Evolutionary conservation across 352 stramenopile species (phyloP).

Genomic region (Pythium rishiriense): DNA sequence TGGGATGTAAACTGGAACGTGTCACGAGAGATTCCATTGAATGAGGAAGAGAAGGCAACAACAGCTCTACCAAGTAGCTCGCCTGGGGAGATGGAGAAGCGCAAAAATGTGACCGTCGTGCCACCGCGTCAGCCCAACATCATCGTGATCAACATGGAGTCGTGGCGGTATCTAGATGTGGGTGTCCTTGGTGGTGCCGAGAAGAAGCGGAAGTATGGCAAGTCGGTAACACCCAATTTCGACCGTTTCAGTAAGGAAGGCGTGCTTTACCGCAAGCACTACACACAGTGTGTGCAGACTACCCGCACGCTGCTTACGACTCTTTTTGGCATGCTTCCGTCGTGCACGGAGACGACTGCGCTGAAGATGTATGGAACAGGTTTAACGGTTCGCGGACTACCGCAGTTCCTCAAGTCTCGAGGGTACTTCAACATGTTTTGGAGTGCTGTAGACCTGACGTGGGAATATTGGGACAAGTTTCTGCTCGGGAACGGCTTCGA

Average conservation of each 20-base stretch:
- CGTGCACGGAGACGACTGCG: conserved; percentile 63
- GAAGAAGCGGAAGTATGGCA: conserved; percentile 41
- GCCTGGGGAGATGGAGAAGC: neutral
- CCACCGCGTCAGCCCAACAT: conserved; percentile 46
- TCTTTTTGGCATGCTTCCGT: conserved; percentile 73
- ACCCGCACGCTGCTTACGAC: conserved; percentile 66
- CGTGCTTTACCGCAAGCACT: conserved; percentile 69
- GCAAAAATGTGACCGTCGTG: neutral
- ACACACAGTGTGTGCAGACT: conserved; percentile 68
- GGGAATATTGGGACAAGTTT: conserved; percentile 76
- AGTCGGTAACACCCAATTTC: conserved; percentile 61
- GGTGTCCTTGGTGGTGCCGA: conserved; percentile 55
- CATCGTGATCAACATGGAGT: conserved; percentile 77
- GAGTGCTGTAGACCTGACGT: conserved; percentile 59
- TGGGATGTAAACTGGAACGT: conserved; percentile 52
- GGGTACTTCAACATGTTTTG: conserved; percentile 77
- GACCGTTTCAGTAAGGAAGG: conserved; percentile 53
- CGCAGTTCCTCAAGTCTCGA: conserved; percentile 65
- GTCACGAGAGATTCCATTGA: neutral
- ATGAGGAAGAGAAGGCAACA: neutral
- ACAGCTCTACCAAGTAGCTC: neutral
- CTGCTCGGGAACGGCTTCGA: conserved; percentile 65
- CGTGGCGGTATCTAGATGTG: conserved; percentile 64
- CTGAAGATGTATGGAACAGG: conserved; percentile 59
- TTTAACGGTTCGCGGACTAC: conserved; percentile 50